phyloP scores from a whole-genome alignment of 768 basidiomycete species.

The Serendipita sp. region DNA sequence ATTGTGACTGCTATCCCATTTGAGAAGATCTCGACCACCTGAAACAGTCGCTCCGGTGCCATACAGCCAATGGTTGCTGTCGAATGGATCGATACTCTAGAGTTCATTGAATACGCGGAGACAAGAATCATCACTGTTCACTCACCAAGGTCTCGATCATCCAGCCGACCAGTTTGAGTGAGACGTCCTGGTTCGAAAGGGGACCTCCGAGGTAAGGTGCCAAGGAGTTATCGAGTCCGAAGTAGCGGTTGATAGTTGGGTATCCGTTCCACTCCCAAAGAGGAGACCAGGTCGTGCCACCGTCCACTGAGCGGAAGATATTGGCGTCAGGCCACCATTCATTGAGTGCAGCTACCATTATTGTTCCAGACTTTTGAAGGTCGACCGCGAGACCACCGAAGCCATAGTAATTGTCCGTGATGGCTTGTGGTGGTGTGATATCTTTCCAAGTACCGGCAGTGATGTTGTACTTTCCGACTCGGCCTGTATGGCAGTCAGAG shows the following conservation, averaged over 20 bases:
- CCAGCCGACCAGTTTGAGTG: constrained; percentile 33
- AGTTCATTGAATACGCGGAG: constrained; percentile 9
- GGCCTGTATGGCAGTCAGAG: constrained; percentile 11
- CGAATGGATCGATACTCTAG: constrained; percentile 40
- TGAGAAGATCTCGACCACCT: constrained; percentile 36
- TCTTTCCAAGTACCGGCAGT: constrained; percentile 39
- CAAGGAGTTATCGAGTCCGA: constrained; percentile 35
- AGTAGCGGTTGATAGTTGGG: constrained; percentile 22
- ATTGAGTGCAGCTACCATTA: constrained; percentile 48
- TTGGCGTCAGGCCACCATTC: constrained; percentile 42
- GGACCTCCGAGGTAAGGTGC: constrained; percentile 41
- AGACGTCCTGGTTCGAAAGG: constrained; percentile 9
- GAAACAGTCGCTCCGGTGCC: constrained; percentile 54
- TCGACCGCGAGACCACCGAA: constrained; percentile 37
- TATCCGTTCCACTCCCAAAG: constrained; percentile 9
- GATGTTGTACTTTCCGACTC: constrained; percentile 21
- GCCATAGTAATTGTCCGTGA: background rate
- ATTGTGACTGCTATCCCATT: constrained; percentile 47
- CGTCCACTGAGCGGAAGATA: constrained; percentile 42
- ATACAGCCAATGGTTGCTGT: constrained; percentile 54
- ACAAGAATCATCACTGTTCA: background rate
- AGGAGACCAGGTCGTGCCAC: constrained; percentile 41
- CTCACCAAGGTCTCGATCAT: constrained; percentile 40
- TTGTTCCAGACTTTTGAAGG: constrained; percentile 39
- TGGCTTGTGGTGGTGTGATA: constrained; percentile 39